Conservation (phyloP, 106 monocot species). For the Triglochin maritima region DNA sequence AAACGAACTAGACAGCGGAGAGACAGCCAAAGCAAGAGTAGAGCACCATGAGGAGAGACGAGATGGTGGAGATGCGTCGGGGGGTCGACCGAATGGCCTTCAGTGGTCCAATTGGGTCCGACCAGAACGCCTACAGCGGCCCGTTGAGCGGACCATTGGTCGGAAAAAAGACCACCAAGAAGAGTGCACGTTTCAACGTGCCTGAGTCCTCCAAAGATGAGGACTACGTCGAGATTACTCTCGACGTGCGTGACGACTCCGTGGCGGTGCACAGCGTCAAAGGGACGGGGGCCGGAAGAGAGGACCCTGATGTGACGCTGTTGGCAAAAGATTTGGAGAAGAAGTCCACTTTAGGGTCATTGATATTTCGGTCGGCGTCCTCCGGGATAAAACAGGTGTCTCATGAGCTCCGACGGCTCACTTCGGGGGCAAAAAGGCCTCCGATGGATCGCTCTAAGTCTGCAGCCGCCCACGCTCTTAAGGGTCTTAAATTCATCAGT, state of each 20-base stretch:
- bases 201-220: slow-evolving; percentile 7
- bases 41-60: too few species aligned
- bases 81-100: slow-evolving; percentile 17
- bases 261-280: slow-evolving; percentile 92
- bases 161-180: slow-evolving; percentile 27
- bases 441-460: slow-evolving; percentile 6
- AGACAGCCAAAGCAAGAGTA: too few species aligned
- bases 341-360: slow-evolving; percentile 26
- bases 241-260: slow-evolving; percentile 69
- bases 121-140: slow-evolving; percentile 29
- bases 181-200: slow-evolving; percentile 66
- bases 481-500: slow-evolving; percentile 5
- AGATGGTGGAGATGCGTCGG: background rate
- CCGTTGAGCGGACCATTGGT: slow-evolving; percentile 41
- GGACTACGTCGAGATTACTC: slow-evolving; percentile 79
- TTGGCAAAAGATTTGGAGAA: slow-evolving; percentile 62
- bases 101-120: slow-evolving; percentile 13
- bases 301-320: slow-evolving; percentile 57
- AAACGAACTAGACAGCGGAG: too few species aligned
- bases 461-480: slow-evolving; percentile 1
- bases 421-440: background rate
- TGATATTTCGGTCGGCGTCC: slow-evolving; percentile 32
- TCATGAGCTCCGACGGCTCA: background rate
- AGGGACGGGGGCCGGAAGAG: slow-evolving; percentile 19
- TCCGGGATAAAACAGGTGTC: slow-evolving; percentile 15